Evolutionary conservation across 2,329 filamentous ascomycete species (phyloP), one percentile per base, ranked within the genome.

Genomic region (Pestalotiopsis sp.): DNA sequence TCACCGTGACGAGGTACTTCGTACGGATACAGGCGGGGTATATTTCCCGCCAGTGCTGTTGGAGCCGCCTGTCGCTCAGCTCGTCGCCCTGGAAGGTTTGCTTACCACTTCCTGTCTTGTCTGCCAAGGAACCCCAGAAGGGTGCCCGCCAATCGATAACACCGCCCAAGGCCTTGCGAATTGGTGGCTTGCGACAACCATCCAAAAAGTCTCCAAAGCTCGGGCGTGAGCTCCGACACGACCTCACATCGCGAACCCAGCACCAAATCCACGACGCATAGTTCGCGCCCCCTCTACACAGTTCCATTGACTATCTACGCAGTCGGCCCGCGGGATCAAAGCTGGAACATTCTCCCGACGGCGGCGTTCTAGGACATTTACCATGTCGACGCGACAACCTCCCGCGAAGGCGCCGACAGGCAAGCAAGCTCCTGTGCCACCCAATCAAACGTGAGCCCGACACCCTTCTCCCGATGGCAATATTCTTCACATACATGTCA

Each of bases 361-460:
- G 52, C 23, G 23, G 23, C 57, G 23, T 7, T 14, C 57, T 36
- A 36, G 31, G 1, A 20, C 38, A 23, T 20, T 36, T 23, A 65
- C 23, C 25, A 65, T 65, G 63, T 45, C 63, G 49, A 71, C 79
- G 49, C 74, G 49, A 74, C 76, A 59, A 69, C 71, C 71, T 52
- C 75, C 74, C 67, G 74, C 78, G 25, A 69, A 77, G 17, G 74
- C 75, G 69, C 71, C 74, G 67, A 70, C 68, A 74, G 78, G 81
- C 74, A 88, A 84, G 84, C 87, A 85, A 67, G 83, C 86, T 63
- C 80, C 85, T 20, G 83, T 87, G 64, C 83, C 90, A 70, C 92
- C 92, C 59, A 95, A 93, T 76, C 92, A 94, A 81, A 94, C 92
- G 90, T 93, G 79, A 83, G 90, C 45, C n/a, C 14, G 45, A 52